Evolutionary conservation across 1,139 yeast genomes (phyloP).

Genomic region (Blastobotrys serpentis): DNA sequence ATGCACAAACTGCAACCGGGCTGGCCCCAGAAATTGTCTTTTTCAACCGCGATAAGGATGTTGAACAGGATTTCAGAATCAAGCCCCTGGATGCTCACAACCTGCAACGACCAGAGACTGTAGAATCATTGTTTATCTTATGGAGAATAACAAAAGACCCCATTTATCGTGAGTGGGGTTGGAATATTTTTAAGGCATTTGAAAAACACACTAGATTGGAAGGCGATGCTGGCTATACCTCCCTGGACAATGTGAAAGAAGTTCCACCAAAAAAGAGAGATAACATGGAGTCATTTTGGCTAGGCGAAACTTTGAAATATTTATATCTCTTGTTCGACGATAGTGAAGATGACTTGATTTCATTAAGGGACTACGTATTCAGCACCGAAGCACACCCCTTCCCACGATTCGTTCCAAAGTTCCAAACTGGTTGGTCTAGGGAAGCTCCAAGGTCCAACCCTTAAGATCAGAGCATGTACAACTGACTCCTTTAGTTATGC

Average conservation of each 20-base stretch:
- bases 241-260: slow-evolving; percentile 62
- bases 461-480: no score
- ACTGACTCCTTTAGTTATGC: slow-evolving; percentile 1
- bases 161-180: slow-evolving; percentile 87
- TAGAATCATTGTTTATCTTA: slow-evolving; percentile 79
- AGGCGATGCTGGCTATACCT: slow-evolving; percentile 62
- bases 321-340: slow-evolving; percentile 75
- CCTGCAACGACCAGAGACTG: slow-evolving; percentile 91
- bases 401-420: slow-evolving; percentile 18
- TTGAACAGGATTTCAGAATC: slow-evolving; percentile 59
- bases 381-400: slow-evolving; percentile 94
- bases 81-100: slow-evolving; percentile 75
- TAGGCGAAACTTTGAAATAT: slow-evolving; percentile 89
- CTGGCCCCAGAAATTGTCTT: slow-evolving; percentile 86
- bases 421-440: slow-evolving; percentile 3
- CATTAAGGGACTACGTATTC: slow-evolving; percentile 70
- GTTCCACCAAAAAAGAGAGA: slow-evolving; percentile 55
- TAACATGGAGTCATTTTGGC: slow-evolving; percentile 91
- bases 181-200: slow-evolving; percentile 76
- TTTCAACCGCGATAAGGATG: slow-evolving; percentile 52
- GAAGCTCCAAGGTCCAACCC: no score
- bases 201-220: slow-evolving; percentile 56
- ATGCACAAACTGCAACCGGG: slow-evolving; percentile 69
- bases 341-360: slow-evolving; percentile 54
- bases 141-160: slow-evolving; percentile 80